Evolutionary conservation across 2,329 filamentous ascomycete genomes (phyloP), one percentile per base, ranked within the genome.

Genomic region (Aphanoascus verrucosus): DNA sequence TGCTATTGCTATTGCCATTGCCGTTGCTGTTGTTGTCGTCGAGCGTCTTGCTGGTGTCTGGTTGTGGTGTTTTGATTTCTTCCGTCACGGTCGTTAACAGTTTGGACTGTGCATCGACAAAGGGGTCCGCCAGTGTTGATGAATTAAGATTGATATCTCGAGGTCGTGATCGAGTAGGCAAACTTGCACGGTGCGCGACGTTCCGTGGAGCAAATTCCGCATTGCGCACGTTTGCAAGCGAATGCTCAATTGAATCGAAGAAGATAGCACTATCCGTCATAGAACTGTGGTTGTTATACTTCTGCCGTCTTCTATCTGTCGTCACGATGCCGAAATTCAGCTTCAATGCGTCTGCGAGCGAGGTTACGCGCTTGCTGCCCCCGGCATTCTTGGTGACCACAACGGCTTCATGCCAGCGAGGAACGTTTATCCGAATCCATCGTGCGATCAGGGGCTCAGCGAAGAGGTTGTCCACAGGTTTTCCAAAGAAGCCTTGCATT

Each of bases 401-500:
- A 5, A 98, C 93, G 8, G 88, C 89, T 61, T 96, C 67, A 57
- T 78, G 82, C 93, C 93, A 98, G 59, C 86, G 82, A 12, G 81
- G 77, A 38, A 98, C 85, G 65, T 96, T 93, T 68, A 85, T 82
- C 56, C 85, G 84, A 63, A 98, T 94, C 93, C 93, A 98, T 62
- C 88, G 86, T 52, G 91, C 89, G 64, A 98, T 88, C 58, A 97
- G 79, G 14, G 93, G 91, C 69, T 98, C 93, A 49, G 93, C 93
- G 63, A 95, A 88, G 51, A 98, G 83, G 66, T 98, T 97, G 71
- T 98, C 93, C 56, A 98, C 91, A 0, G 93, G 93, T 62, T 91
- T 95, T 65, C 87, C 87, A 78, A 98, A 98, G 74, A 98, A 98
- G 55, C 93, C 93, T 73, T 98, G 93, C 88, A 97, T 97, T 74